A percentile compares a stretch with the other conserved stretches of the same genome.
Evolutionary conservation across 108 stramenopile genomes (phyloP).

Genomic region (Conticribra guillardii): DNA sequence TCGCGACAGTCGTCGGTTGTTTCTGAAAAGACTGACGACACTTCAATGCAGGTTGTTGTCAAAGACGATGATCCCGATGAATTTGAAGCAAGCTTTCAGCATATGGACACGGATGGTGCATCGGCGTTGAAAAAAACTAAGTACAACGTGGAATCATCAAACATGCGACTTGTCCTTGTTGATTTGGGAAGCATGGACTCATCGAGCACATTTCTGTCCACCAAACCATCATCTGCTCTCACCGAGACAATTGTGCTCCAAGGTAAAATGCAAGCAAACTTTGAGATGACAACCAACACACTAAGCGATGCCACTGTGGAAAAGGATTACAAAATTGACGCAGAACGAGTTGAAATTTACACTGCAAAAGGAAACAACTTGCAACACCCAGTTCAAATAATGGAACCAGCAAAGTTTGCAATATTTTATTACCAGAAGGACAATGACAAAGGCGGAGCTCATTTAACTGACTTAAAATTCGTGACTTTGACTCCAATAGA

Average conservation of each 20-base stretch:
- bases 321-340: constrained; percentile 66
- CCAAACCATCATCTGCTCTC: constrained; percentile 22
- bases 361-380: constrained; percentile 77
- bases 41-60: constrained; percentile 19
- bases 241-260: constrained; percentile 77
- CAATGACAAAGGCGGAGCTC: constrained; percentile 15
- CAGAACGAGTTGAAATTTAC: constrained; percentile 71
- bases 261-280: constrained; percentile 61
- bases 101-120: constrained; percentile 1
- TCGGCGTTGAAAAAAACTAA: constrained; percentile 33
- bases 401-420: constrained; percentile 75
- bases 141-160: constrained; percentile 48
- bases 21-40: not conserved
- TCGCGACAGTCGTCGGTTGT: not conserved
- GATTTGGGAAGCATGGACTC: constrained; percentile 44
- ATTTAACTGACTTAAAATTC: constrained; percentile 64
- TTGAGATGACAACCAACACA: constrained; percentile 39
- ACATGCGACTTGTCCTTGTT: constrained; percentile 47
- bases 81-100: constrained; percentile 36
- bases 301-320: constrained; percentile 40
- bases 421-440: constrained; percentile 56
- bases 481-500: constrained; percentile 72
- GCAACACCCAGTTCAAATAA: constrained; percentile 71
- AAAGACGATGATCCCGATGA: constrained; percentile 35
- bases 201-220: constrained; percentile 31